Conservation (phyloP, 1,284 basidiomycete genomes). For the Fomitopsis pinicola region DNA sequence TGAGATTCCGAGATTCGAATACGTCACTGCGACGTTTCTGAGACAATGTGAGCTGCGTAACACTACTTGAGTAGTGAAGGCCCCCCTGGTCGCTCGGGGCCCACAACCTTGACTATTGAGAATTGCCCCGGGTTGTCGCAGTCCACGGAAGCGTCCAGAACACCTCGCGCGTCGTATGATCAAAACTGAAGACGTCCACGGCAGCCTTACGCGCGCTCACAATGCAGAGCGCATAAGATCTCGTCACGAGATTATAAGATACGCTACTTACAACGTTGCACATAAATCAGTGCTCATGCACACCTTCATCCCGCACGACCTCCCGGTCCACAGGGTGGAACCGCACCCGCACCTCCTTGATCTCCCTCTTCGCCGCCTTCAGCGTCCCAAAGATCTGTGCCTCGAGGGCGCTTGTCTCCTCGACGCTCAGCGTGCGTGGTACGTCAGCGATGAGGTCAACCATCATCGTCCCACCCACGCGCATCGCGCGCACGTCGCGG, state of each 20-base stretch:
- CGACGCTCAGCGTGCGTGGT: conserved; percentile 53
- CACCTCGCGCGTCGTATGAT: no score
- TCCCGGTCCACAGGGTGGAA: conserved; percentile 48
- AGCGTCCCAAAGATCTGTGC: conserved; percentile 57
- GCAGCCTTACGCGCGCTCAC: background rate
- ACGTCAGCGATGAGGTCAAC: conserved; percentile 76
- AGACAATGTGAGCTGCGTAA: no score
- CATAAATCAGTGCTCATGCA: background rate
- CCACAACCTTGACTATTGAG: no score
- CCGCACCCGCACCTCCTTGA: conserved; percentile 77
- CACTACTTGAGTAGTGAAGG: no score
- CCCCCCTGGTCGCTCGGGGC: no score
- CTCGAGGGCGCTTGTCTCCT: conserved; percentile 58
- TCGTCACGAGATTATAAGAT: no score
- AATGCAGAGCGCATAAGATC: no score
- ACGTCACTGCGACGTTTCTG: no score
- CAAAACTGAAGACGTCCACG: no score
- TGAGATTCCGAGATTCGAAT: no score
- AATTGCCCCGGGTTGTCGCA: no score
- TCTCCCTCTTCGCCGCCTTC: conserved; percentile 61
- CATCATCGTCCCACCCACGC: conserved; percentile 71
- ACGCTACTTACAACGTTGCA: background rate
- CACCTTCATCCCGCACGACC: background rate
- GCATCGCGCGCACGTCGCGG: conserved; percentile 68
- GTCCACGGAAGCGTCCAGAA: no score